phyloP scores from a whole-genome alignment of 805 yeast species.

The Kodamaea hsintzibuensis region DNA sequence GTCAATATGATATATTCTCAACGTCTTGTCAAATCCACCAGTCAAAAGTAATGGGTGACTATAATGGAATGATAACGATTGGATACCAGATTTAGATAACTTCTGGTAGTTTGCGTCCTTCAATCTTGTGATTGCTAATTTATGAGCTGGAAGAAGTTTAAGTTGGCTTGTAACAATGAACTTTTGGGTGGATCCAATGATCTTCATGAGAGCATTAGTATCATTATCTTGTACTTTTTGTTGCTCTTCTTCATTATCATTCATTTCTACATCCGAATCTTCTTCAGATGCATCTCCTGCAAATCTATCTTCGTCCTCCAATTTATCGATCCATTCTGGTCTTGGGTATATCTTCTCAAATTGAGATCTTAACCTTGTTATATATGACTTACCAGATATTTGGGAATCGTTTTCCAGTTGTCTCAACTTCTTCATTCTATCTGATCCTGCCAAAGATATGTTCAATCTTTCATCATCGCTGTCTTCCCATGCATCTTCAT shows the following conservation, averaged over 20 bases:
- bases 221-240: conserved; percentile 13
- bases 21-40: conserved; percentile 89
- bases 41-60: conserved; percentile 79
- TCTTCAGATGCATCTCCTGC: conserved; percentile 15
- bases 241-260: conserved; percentile 17
- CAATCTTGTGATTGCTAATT: conserved; percentile 74
- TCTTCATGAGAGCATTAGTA: conserved; percentile 32
- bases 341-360: conserved; percentile 72
- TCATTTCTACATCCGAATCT: conserved; percentile 23
- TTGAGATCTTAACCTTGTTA: conserved; percentile 68
- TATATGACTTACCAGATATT: conserved; percentile 61
- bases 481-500: conserved; percentile 71
- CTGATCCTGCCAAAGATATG: conserved; percentile 59
- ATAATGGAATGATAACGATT: conserved; percentile 82
- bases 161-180: conserved; percentile 45
- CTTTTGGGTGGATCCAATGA: conserved; percentile 34
- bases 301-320: conserved; percentile 38
- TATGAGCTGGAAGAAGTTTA: conserved; percentile 66
- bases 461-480: conserved; percentile 81
- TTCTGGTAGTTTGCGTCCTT: conserved; percentile 81
- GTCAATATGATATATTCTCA: conserved; percentile 86
- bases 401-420: conserved; percentile 51
- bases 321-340: conserved; percentile 72
- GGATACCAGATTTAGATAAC: conserved; percentile 78
- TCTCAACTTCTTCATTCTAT: conserved; percentile 72